Conservation (phyloP, 192 early-diverging fungal species). For the Rhizoclosmatium globosum region DNA sequence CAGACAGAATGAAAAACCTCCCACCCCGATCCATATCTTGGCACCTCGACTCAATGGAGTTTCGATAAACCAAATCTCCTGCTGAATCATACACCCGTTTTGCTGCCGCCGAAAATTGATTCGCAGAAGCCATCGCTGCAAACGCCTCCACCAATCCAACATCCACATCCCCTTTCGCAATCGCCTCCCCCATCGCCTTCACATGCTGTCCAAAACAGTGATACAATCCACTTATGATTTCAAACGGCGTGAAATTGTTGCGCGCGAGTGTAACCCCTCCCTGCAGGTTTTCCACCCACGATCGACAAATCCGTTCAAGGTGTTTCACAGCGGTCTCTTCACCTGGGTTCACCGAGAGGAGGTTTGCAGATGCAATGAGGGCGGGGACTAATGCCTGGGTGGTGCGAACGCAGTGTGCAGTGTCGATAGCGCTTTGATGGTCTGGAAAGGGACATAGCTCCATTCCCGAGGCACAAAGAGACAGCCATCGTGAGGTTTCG, state of each 20-base stretch:
- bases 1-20: slow-evolving; percentile 4
- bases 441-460: slow-evolving; percentile 24
- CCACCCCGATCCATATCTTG: slow-evolving; percentile 43
- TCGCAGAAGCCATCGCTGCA: slow-evolving; percentile 36
- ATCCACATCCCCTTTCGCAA: slow-evolving; percentile 15
- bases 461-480: slow-evolving; percentile 28
- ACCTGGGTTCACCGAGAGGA: slow-evolving; percentile 29
- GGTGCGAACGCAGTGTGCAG: slow-evolving; percentile 23
- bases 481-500: slow-evolving; percentile 27
- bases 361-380: slow-evolving; percentile 25
- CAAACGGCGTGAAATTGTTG: slow-evolving; percentile 17
- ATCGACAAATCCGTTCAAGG: slow-evolving; percentile 29
- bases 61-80: slow-evolving; percentile 38
- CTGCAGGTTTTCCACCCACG: slow-evolving; percentile 51
- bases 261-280: slow-evolving; percentile 32
- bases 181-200: slow-evolving; percentile 26
- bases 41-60: slow-evolving; percentile 43
- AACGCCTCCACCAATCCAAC: slow-evolving; percentile 25
- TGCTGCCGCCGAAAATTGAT: slow-evolving; percentile 42
- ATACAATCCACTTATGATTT: slow-evolving; percentile 6
- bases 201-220: slow-evolving; percentile 44
- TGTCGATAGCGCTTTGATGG: slow-evolving; percentile 35
- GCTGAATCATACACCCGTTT: slow-evolving; percentile 36
- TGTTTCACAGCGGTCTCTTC: slow-evolving; percentile 38
- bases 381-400: slow-evolving; percentile 23